These are phyloP conservation scores for Botryotinia globosa DNA, from an alignment of 2,329 filamentous ascomycete species.

Conservation along the genomic window DNA sequence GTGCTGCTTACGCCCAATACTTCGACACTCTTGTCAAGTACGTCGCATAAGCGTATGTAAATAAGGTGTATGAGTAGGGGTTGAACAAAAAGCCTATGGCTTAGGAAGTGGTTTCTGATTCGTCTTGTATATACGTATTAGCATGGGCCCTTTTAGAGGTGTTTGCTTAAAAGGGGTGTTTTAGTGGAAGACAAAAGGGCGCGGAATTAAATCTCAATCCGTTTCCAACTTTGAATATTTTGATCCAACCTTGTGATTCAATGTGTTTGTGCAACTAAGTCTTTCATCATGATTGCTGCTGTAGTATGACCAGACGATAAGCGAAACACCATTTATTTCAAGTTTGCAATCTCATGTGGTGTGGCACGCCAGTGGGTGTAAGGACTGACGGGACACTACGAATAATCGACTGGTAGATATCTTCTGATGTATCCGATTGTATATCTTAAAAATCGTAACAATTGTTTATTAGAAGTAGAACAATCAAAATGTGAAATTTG, in stretches of 20 bases:
- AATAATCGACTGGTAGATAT: no score
- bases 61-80: neutral
- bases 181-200: neutral
- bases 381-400: no score
- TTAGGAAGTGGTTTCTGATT: slow-evolving; percentile 7
- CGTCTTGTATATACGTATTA: slow-evolving; percentile 17
- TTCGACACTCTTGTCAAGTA: slow-evolving; percentile 13
- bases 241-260: neutral
- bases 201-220: neutral
- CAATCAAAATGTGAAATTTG: no score
- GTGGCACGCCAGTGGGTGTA: no score
- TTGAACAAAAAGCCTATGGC: neutral
- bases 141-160: neutral
- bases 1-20: slow-evolving; percentile 37
- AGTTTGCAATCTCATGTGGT: neutral
- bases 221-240: neutral
- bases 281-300: neutral
- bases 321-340: accelerated
- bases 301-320: neutral
- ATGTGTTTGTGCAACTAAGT: neutral
- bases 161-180: neutral
- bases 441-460: no score
- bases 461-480: no score
- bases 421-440: no score
- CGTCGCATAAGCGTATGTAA: slow-evolving; percentile 4